phyloP scores from a whole-genome alignment of 140 eudicot genomes.

The Oenanthe javanica region DNA sequence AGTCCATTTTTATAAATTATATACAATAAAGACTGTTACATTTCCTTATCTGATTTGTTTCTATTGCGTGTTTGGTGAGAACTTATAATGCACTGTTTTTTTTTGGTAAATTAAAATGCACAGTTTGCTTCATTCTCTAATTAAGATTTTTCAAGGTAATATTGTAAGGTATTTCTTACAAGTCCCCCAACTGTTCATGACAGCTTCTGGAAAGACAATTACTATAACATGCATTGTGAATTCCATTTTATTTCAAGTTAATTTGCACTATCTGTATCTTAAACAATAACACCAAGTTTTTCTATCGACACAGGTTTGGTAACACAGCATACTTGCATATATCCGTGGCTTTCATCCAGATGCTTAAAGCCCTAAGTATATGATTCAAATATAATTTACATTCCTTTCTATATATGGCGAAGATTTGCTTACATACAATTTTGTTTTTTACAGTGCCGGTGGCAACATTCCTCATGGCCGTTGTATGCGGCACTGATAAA shows the following conservation, averaged over 20 bases:
- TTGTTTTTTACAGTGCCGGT: conserved; percentile 54
- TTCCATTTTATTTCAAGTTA: too few relatives aligned
- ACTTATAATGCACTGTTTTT: not conserved
- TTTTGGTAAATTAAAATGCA: too few relatives aligned
- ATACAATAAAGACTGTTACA: not conserved
- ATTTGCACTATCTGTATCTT: not conserved
- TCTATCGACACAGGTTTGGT: conserved; percentile 50
- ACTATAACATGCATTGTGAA: too few relatives aligned
- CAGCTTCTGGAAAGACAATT: not conserved
- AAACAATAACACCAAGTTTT: not conserved
- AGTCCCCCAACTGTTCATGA: not conserved
- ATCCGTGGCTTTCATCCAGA: conserved; percentile 74
- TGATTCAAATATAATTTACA: too few relatives aligned
- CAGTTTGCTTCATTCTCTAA: not conserved
- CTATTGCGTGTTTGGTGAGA: too few relatives aligned
- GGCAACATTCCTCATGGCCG: conserved; percentile 65
- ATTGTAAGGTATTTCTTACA: not conserved
- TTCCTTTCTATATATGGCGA: not conserved
- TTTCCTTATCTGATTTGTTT: too few relatives aligned
- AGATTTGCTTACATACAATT: not conserved
- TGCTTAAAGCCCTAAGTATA: conserved; percentile 74
- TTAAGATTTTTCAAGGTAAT: not conserved
- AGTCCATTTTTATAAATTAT: not conserved
- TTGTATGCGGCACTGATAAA: conserved; percentile 62
- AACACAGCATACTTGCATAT: conserved; percentile 65